Evolutionary conservation across 2,329 filamentous ascomycete species (phyloP).

Genomic region (Botrytis tulipae): DNA sequence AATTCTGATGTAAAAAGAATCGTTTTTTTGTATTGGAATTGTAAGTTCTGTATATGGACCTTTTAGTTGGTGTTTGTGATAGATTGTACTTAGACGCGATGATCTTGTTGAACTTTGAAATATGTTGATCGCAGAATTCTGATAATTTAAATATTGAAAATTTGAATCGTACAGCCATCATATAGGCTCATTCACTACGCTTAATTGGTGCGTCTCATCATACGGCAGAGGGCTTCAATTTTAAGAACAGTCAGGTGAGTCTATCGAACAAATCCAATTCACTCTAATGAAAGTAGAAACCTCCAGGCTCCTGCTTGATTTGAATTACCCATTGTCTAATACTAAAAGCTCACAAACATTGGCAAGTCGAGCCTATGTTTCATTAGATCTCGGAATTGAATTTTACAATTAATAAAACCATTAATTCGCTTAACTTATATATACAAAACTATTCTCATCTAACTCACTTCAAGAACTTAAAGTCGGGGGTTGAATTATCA

Average conservation of each 20-base stretch:
- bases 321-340: background rate
- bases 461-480: background rate
- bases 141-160: background rate
- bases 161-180: background rate
- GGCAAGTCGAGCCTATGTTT: too few relatives aligned
- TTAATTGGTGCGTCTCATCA: background rate
- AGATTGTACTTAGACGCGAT: background rate
- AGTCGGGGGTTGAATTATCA: background rate
- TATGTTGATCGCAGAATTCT: accelerated
- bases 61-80: background rate
- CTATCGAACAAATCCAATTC: background rate
- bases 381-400: background rate
- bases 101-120: background rate
- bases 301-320: background rate
- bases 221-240: background rate
- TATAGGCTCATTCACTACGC: background rate
- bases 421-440: background rate
- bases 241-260: background rate
- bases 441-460: background rate
- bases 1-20: background rate
- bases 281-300: background rate
- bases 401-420: background rate
- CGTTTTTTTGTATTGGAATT: background rate
- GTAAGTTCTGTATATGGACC: background rate
- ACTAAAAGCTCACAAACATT: too few relatives aligned